Evolutionary conservation across 805 yeast genomes (phyloP).

Genomic region (Myxozyma mucilagina): DNA sequence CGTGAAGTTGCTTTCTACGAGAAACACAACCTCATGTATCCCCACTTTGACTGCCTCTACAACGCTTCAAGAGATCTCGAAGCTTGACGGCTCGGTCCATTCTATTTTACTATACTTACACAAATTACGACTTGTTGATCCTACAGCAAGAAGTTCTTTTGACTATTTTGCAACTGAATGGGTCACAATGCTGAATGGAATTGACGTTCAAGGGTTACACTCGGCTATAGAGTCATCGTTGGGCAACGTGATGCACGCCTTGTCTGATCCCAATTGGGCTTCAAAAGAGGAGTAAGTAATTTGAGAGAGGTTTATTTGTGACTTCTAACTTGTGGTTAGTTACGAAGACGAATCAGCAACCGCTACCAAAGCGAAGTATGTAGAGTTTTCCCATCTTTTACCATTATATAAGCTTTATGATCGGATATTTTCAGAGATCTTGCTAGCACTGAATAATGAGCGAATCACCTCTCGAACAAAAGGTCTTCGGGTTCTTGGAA

Average conservation of each 20-base stretch:
- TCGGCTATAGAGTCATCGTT: not conserved
- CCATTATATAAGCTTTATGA: slow-evolving; percentile 46
- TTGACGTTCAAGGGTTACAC: slow-evolving; percentile 2
- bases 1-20: slow-evolving; percentile 42
- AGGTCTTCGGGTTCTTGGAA: slow-evolving; percentile 64
- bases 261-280: slow-evolving; percentile 19
- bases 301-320: not conserved
- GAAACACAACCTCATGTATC: not conserved
- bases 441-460: slow-evolving; percentile 51
- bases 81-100: not conserved
- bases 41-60: not conserved
- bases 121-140: slow-evolving; percentile 11
- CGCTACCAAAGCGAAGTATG: slow-evolving; percentile 36
- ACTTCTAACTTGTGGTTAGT: not conserved
- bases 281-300: slow-evolving; percentile 17
- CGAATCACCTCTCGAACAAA: slow-evolving; percentile 58
- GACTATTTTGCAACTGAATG: slow-evolving; percentile 18
- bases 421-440: slow-evolving; percentile 51
- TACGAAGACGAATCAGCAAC: slow-evolving; percentile 18
- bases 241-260: slow-evolving; percentile 6
- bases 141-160: slow-evolving; percentile 21
- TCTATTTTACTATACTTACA: slow-evolving; percentile 28
- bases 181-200: slow-evolving; percentile 7
- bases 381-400: slow-evolving; percentile 20
- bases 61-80: not conserved